Evolutionary conservation across 2,329 filamentous ascomycete genomes (phyloP).

Genomic region (Xylaria multiplex): DNA sequence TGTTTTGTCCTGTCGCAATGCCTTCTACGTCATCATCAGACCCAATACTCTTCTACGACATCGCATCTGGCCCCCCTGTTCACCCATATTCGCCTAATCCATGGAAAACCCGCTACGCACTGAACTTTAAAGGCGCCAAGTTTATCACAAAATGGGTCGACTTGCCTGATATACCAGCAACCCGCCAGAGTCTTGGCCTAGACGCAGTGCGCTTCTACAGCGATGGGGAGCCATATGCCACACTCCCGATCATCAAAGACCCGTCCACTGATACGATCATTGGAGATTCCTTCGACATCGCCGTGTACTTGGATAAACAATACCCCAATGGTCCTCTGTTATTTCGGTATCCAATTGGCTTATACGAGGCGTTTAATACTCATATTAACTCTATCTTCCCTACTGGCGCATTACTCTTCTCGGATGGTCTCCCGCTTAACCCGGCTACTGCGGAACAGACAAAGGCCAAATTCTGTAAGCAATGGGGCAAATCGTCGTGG

Average conservation of each 20-base stretch:
- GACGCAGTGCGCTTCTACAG: slow-evolving; percentile 63
- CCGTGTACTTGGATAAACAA: slow-evolving; percentile 64
- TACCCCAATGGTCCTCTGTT: slow-evolving; percentile 61
- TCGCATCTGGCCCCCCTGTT: slow-evolving; percentile 50
- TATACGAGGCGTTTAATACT: slow-evolving; percentile 63
- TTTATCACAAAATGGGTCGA: slow-evolving; percentile 59
- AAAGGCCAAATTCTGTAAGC: slow-evolving; percentile 60
- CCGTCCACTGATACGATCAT: slow-evolving; percentile 53
- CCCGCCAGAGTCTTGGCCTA: slow-evolving; percentile 58
- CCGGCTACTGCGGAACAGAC: slow-evolving; percentile 56
- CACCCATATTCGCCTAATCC: slow-evolving; percentile 48
- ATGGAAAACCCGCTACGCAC: slow-evolving; percentile 50
- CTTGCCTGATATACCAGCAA: slow-evolving; percentile 60
- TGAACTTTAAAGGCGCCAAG: slow-evolving; percentile 55
- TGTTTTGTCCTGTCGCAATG: slow-evolving; percentile 19
- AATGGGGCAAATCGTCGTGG: slow-evolving; percentile 58
- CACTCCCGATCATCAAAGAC: slow-evolving; percentile 67
- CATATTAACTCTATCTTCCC: slow-evolving; percentile 66
- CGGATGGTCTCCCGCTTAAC: slow-evolving; percentile 60
- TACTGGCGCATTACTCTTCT: slow-evolving; percentile 54
- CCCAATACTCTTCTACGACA: slow-evolving; percentile 56
- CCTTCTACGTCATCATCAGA: slow-evolving; percentile 29
- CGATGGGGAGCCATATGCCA: slow-evolving; percentile 68
- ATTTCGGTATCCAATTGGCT: slow-evolving; percentile 54
- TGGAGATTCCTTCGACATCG: slow-evolving; percentile 75